These are phyloP conservation scores for Lachnellula subtilissima DNA, from an alignment of 2,329 filamentous ascomycete species.

Conservation along the genomic window DNA sequence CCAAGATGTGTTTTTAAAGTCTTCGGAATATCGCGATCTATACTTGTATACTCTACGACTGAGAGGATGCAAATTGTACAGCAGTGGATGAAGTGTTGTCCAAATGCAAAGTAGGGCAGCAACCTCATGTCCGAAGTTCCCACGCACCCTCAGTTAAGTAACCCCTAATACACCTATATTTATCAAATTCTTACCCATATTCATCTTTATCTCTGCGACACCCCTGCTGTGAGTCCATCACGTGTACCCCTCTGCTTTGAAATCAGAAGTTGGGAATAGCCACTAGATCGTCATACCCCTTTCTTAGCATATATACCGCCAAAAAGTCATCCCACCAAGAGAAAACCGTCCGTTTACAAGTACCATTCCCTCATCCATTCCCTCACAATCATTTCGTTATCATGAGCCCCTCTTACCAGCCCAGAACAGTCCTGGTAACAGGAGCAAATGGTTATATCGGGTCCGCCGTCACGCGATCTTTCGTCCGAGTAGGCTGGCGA, in stretches of 20 bases:
- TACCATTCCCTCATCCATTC: neutral
- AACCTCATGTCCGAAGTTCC: no score
- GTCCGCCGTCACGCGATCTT: constrained; percentile 41
- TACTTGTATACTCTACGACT: no score
- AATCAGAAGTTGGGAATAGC: constrained; percentile 2
- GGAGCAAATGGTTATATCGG: constrained; percentile 49
- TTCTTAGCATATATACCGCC: neutral
- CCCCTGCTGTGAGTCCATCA: neutral
- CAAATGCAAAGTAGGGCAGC: no score
- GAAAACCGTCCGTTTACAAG: neutral
- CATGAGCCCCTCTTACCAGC: neutral
- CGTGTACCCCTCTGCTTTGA: neutral
- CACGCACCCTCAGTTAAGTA: no score
- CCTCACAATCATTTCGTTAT: neutral
- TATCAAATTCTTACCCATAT: neutral
- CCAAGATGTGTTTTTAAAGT: no score
- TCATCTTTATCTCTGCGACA: neutral
- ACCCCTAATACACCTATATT: neutral
- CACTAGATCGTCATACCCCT: constrained; percentile 2
- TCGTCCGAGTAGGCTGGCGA: constrained; percentile 41
- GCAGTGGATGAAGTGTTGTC: no score
- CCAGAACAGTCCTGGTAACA: constrained; percentile 38
- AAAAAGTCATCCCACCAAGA: neutral
- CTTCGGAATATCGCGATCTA: no score
- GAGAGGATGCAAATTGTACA: no score